Evolutionary conservation across 345 rosid genomes (phyloP).

Genomic region (Carallia pectinifolia): DNA sequence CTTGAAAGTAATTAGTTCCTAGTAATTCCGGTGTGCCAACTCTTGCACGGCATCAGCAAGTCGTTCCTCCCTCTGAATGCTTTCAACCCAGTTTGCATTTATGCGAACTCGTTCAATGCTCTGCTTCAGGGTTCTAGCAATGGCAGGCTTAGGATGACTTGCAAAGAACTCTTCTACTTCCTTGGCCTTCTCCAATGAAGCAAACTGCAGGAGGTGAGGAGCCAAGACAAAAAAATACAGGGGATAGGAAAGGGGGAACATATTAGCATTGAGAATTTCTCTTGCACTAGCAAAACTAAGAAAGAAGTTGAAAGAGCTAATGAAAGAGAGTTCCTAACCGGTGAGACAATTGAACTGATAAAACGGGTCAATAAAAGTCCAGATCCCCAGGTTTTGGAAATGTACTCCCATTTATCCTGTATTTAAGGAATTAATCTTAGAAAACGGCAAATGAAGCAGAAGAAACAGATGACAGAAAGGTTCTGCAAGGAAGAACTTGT

Average conservation of each 20-base stretch:
- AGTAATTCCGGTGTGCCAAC: conserved; percentile 42
- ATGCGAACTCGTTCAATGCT: conserved; percentile 71
- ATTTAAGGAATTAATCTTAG: conserved; percentile 4
- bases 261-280: not conserved
- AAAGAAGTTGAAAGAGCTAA: not conserved
- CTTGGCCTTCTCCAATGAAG: conserved; percentile 70
- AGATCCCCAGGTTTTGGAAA: conserved; percentile 60
- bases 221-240: not conserved
- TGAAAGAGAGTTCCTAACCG: conserved; percentile 37
- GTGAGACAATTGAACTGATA: conserved; percentile 66
- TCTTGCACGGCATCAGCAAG: conserved; percentile 49
- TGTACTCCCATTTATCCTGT: conserved; percentile 79
- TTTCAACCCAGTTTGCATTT: conserved; percentile 77
- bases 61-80: conserved; percentile 53
- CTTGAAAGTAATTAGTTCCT: not conserved
- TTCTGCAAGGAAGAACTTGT: not conserved
- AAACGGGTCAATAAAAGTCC: conserved; percentile 74
- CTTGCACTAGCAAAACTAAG: not conserved
- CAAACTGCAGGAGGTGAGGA: conserved; percentile 51
- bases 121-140: conserved; percentile 90
- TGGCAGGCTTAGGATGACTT: conserved; percentile 49
- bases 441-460: not conserved
- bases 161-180: conserved; percentile 87
- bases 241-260: not conserved
- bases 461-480: not conserved